Evolutionary conservation across 2,329 filamentous ascomycete species (phyloP), one percentile per base, ranked within the genome.

Genomic region (Pseudogymnoascus sp.): DNA sequence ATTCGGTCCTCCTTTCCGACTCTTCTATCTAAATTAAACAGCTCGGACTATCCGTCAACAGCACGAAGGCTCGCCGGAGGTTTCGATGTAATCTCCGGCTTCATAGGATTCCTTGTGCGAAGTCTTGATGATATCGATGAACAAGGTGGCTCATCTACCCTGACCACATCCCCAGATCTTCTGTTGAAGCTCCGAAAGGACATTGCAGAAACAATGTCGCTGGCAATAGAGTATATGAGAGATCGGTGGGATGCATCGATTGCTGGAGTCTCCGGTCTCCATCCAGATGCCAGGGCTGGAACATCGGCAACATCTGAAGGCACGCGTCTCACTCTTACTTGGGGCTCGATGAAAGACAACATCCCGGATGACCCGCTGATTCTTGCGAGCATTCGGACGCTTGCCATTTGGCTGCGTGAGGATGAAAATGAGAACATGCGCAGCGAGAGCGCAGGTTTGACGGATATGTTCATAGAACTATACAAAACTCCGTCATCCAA

Each of bases 231-330:
- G 73, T 87, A 86, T 71, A 78, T 90, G 1, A 81, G 86, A 42
- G 87, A 90, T 70, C 77, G 86, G n/a, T 89, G 85, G 84, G 87
- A 90, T 70, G 84, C 83, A 4, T 82, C 83, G 1, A 76, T 83
- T n/a, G 82, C 85, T 3, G 86, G 85, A 10, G 82, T 83, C 6
- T 79, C 82, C 71, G 85, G 85, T 2, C 71, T 88, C 6, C 83
- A 88, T 68, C 82, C 81, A 1, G 80, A 82, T 8, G 83, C 84
- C 4, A 80, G 84, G 35, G 65, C 70, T 1, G 76, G 75, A 11
- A 74, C 74, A 1, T 73, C 79, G 13, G 74, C 80, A 40, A 80
- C 79, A 1, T 74, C 74, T 13, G 75, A 75, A 11, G 81, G 81
- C 1, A 71, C 68, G 14, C 75, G 75, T 26, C 75, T 78, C 29